These are phyloP conservation scores for Cyanidioschyzon merolae DNA, from an alignment of 23 red algal species.

Conservation along the genomic window DNA sequence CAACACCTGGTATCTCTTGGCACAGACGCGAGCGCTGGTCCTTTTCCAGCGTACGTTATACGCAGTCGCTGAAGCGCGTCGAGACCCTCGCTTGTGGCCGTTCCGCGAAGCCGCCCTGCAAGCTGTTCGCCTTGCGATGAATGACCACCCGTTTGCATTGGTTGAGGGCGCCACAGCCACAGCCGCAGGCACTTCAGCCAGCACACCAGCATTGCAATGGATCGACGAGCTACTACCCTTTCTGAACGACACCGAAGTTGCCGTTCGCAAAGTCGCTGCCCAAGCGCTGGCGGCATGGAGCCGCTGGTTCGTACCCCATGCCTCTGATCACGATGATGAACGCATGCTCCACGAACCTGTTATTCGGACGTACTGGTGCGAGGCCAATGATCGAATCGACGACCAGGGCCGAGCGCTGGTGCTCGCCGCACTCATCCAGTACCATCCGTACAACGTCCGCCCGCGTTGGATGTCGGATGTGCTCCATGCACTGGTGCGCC, in stretches of 20 bases:
- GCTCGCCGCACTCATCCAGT: background rate
- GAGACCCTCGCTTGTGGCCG: background rate
- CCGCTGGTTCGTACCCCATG: conserved; percentile 11
- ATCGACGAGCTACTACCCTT: background rate
- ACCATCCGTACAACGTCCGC: background rate
- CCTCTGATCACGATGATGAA: background rate
- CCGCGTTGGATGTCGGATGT: conserved; percentile 7
- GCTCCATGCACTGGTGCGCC: background rate
- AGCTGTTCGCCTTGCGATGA: background rate
- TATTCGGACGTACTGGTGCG: background rate
- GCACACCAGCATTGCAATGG: background rate
- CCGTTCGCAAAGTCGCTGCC: background rate
- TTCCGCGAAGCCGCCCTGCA: background rate
- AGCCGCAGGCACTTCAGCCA: background rate
- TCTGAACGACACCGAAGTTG: background rate
- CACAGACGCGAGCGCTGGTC: background rate
- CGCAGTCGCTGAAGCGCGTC: background rate
- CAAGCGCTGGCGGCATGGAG: background rate
- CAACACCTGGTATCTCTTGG: background rate
- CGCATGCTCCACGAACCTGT: background rate
- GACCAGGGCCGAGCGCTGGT: background rate
- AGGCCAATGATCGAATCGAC: background rate
- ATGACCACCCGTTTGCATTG: background rate
- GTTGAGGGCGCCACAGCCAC: background rate
- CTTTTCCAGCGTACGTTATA: background rate